Evolutionary conservation across 1,284 basidiomycete genomes (phyloP).

Genomic region (Salmacisia buchloeana): DNA sequence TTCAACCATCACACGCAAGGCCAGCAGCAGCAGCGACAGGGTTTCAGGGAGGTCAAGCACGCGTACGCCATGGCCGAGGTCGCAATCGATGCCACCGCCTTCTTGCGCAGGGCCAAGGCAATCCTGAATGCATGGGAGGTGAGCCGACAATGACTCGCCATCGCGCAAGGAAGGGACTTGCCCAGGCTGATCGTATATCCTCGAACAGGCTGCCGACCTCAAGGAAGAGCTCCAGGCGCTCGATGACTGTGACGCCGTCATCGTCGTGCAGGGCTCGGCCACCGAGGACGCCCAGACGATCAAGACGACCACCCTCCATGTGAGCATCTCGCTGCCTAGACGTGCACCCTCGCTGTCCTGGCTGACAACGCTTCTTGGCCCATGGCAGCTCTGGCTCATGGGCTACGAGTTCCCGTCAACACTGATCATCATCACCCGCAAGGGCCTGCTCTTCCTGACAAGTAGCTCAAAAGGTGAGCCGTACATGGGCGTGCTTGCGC

Average conservation of each 20-base stretch:
- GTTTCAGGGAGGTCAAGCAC: too few relatives aligned
- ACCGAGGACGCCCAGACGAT: slow-evolving; percentile 33
- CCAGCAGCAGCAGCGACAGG: too few relatives aligned
- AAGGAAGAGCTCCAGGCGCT: slow-evolving; percentile 22
- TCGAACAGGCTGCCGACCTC: slow-evolving; percentile 12
- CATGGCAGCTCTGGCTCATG: slow-evolving; percentile 76
- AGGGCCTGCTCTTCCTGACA: slow-evolving; percentile 71
- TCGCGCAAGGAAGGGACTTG: too few relatives aligned
- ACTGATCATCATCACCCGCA: slow-evolving; percentile 69
- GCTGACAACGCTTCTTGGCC: neutral
- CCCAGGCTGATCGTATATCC: neutral
- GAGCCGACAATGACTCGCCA: too few relatives aligned
- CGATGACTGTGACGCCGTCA: slow-evolving; percentile 22
- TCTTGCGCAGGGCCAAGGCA: slow-evolving; percentile 25
- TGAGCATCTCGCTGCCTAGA: slow-evolving; percentile 2
- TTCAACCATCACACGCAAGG: too few relatives aligned
- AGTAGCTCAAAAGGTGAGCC: slow-evolving; percentile 77
- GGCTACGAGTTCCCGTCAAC: slow-evolving; percentile 97
- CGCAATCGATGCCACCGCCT: slow-evolving; percentile 32
- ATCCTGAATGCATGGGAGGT: slow-evolving; percentile 28
- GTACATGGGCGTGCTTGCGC: neutral
- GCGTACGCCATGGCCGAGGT: slow-evolving; percentile 30
- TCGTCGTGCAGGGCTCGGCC: slow-evolving; percentile 30
- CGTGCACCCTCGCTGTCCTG: neutral
- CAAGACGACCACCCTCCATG: slow-evolving; percentile 33